These are phyloP conservation scores for Hirsutella rhossiliensis DNA, from an alignment of 2,329 filamentous ascomycete species.

Conservation along the genomic window DNA sequence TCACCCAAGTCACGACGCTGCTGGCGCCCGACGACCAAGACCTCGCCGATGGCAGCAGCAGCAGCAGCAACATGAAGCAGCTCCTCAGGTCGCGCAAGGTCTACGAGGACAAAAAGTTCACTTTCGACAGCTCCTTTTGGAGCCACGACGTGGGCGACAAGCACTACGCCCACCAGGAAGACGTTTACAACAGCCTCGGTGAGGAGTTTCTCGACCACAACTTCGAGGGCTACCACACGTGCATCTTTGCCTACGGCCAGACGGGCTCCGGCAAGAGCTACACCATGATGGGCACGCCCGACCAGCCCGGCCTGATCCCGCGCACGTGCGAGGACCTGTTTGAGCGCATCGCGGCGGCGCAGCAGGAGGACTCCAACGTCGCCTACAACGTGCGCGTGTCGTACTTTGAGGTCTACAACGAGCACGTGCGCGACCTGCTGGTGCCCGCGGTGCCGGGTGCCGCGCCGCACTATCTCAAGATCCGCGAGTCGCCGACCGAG, in stretches of 20 bases:
- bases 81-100: constrained; percentile 56
- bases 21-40: constrained; percentile 50
- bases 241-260: constrained; percentile 97
- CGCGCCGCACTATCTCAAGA: constrained; percentile 86
- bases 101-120: constrained; percentile 80
- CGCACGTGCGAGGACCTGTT: constrained; percentile 94
- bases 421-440: constrained; percentile 90
- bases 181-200: constrained; percentile 87
- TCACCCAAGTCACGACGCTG: constrained; percentile 74
- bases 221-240: constrained; percentile 98
- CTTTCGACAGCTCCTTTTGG: constrained; percentile 98
- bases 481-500: constrained; percentile 87
- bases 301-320: constrained; percentile 84
- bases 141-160: constrained; percentile 69
- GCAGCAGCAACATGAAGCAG: constrained; percentile 15
- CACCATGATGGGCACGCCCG: constrained; percentile 87
- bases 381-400: constrained; percentile 96
- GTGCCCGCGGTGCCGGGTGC: constrained; percentile 59
- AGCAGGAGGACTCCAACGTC: constrained; percentile 75
- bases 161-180: constrained; percentile 85
- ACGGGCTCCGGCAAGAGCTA: constrained; percentile 97
- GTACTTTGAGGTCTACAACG: constrained; percentile 99
- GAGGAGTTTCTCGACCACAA: constrained; percentile 98
- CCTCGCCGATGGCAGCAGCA: too few relatives aligned
- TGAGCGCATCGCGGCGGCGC: constrained; percentile 69